Evolutionary conservation across 2,329 filamentous ascomycete species (phyloP), one percentile per base, ranked within the genome.

Genomic region (Beauveria brongniartii): DNA sequence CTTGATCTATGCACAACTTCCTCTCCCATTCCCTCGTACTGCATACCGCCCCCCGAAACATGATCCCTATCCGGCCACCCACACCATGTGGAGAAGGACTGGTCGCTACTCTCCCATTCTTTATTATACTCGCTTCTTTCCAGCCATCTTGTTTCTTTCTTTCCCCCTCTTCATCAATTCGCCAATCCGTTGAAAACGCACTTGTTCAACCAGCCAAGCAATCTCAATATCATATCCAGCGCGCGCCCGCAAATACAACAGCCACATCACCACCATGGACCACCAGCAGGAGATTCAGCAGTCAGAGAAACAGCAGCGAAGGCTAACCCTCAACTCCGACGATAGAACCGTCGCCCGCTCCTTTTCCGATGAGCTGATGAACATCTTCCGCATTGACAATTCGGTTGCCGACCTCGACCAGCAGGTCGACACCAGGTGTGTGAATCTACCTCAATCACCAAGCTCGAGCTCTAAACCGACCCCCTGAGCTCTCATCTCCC

Each of bases 311-410:
- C 57, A 47, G 50, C 57, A 54, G n/a, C 57, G 41, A 34, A 50
- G 57, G 47, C 59, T 61, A 56, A 61, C 59, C 24, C 43, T 55
- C 46, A 56, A 55, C 28, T 51, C 53, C 26, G 53, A 56, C 22
- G 53, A 61, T 75, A 96, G 92, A 65, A 94, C 90, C 63, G 86
- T 96, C 75, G 92, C 92, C 59, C 88, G 86, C 68, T 91, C 89
- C 71, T 96, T 97, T 77, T 93, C 91, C 63, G 80, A 86, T 50
- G 90, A 93, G 72, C 81, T 97, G 63, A 89, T 93, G 79, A 88
- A 91, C 72, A 88, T 95, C 67, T 97, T 97, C 79, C 88, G 89
- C 70, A 87, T 97, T 70, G 90, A 94, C 67, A 88, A 86, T 74
- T 88, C 87, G 67, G 71, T 94, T 62, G 84, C 88, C 69, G 83